phyloP scores from a whole-genome alignment of 495 filamentous ascomycete species.

The Penicillium diatomitis region DNA sequence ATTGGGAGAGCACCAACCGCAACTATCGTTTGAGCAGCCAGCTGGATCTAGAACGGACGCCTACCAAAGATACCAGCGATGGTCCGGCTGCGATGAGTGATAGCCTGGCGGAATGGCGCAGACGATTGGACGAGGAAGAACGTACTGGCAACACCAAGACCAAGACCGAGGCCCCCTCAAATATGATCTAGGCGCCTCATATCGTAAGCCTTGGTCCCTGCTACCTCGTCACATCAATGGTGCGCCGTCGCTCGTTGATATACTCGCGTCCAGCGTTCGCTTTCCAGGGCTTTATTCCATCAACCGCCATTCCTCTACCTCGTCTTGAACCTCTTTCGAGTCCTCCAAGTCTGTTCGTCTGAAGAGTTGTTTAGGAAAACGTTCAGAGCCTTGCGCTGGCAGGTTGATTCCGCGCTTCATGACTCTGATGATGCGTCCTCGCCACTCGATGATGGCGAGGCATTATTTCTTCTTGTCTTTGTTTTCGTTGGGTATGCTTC shows the following conservation, averaged over 20 bases:
- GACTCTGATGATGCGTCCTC: too few relatives aligned
- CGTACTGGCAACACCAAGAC: slow-evolving; percentile 16
- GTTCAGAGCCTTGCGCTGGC: too few relatives aligned
- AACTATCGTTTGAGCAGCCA: slow-evolving; percentile 78
- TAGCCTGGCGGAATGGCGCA: slow-evolving; percentile 66
- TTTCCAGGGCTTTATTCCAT: slow-evolving; percentile 16
- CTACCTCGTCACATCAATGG: background rate
- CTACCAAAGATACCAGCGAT: slow-evolving; percentile 43
- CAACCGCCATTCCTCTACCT: slow-evolving; percentile 9
- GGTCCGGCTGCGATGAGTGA: slow-evolving; percentile 47
- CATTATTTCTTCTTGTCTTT: background rate
- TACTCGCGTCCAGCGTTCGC: slow-evolving; percentile 12
- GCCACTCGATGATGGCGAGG: too few relatives aligned
- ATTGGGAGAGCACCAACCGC: slow-evolving; percentile 94
- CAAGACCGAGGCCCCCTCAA: slow-evolving; percentile 9
- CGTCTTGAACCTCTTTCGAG: slow-evolving; percentile 2
- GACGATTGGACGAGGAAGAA: slow-evolving; percentile 60
- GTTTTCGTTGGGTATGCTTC: slow-evolving; percentile 6
- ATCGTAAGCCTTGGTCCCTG: background rate
- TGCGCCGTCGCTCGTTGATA: slow-evolving; percentile 20
- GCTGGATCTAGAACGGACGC: slow-evolving; percentile 73
- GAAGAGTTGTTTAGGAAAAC: too few relatives aligned
- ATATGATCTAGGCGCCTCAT: slow-evolving; percentile 28
- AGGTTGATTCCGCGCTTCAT: too few relatives aligned
- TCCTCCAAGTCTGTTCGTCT: slow-evolving; percentile 1